phyloP scores from a whole-genome alignment of 2,329 filamentous ascomycete genomes.

The Aspergillus ochraceus region DNA sequence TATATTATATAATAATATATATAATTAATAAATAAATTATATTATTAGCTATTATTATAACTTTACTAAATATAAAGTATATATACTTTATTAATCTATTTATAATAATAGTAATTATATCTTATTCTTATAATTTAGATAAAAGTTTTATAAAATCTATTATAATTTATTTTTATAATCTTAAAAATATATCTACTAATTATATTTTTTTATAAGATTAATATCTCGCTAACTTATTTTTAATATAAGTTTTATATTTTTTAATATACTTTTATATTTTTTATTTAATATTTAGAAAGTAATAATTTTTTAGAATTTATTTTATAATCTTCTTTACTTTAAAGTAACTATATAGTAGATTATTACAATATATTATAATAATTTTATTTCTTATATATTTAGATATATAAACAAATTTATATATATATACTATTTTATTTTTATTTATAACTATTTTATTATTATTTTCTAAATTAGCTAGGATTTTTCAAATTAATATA shows the following conservation, averaged over 20 bases:
- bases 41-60: background rate
- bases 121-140: background rate
- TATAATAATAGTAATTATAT: background rate
- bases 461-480: background rate
- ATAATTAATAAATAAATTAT: background rate
- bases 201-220: background rate
- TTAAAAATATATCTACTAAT: background rate
- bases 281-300: background rate
- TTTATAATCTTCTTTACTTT: background rate
- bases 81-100: slow-evolving; percentile 1
- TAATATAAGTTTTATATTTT: background rate
- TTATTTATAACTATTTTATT: background rate
- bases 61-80: background rate
- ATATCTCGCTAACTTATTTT: background rate
- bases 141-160: background rate
- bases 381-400: background rate
- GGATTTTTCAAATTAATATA: background rate
- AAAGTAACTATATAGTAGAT: background rate
- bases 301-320: background rate
- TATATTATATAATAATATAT: slow-evolving; percentile 1
- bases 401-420: background rate
- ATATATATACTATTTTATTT: background rate
- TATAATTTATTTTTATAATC: background rate
- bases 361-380: background rate
- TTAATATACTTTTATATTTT: background rate